Percentiles rank a stretch among this genome's conserved stretches.
phyloP scores from a whole-genome alignment of 768 basidiomycete species.

The Hebeloma cylindrosporum region DNA sequence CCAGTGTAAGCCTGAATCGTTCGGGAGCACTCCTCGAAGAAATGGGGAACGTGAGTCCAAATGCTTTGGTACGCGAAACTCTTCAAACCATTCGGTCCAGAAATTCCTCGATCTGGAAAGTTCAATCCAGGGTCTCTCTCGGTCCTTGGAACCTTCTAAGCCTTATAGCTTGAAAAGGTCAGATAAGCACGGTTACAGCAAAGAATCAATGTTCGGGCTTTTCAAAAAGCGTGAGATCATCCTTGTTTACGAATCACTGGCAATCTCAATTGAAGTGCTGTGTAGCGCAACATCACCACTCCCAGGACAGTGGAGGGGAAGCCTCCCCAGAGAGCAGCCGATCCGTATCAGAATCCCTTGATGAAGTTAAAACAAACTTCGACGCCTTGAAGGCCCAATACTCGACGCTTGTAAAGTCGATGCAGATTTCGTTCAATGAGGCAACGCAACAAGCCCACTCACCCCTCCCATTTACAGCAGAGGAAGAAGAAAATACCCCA shows the following conservation, averaged over 20 bases:
- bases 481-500: constrained; percentile 42
- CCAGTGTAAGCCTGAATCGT: constrained; percentile 42
- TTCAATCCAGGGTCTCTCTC: constrained; percentile 44
- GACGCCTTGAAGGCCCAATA: constrained; percentile 63
- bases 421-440: constrained; percentile 35
- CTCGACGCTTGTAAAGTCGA: constrained; percentile 44
- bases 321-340: constrained; percentile 15
- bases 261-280: not conserved
- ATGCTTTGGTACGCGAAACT: not conserved
- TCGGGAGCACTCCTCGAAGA: constrained; percentile 59
- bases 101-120: constrained; percentile 59
- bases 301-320: constrained; percentile 8
- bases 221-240: constrained; percentile 57
- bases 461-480: constrained; percentile 45
- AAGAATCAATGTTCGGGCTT: constrained; percentile 49
- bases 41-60: constrained; percentile 56
- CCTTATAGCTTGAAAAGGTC: constrained; percentile 38
- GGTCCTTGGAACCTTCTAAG: constrained; percentile 41
- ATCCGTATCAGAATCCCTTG: constrained; percentile 24
- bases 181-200: constrained; percentile 56
- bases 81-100: constrained; percentile 33
- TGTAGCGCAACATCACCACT: constrained; percentile 19
- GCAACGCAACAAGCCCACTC: constrained; percentile 28
- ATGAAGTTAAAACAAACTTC: constrained; percentile 48
- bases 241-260: not conserved